A percentile compares a stretch with the other conserved stretches of the same genome.
These are phyloP conservation scores for Drechmeria coniospora DNA, from an alignment of 2,329 filamentous ascomycete genomes.

Conservation along the genomic window DNA sequence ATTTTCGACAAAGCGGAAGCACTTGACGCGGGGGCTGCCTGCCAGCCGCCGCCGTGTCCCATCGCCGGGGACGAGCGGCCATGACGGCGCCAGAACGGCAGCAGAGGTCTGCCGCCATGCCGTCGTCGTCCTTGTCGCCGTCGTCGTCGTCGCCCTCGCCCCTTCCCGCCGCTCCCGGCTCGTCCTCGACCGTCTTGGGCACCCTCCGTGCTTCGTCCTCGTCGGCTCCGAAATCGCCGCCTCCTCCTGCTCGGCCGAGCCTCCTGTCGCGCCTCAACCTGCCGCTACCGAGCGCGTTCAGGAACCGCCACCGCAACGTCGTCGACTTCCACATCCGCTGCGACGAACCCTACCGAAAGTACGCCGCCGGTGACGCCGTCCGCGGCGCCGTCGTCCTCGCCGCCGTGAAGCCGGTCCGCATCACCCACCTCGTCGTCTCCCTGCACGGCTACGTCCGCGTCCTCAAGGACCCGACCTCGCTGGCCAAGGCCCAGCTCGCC, in stretches of 20 bases:
- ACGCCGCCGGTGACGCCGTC: conserved; percentile 59
- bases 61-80: too few species aligned
- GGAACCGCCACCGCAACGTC: conserved; percentile 45
- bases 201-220: conserved; percentile 10
- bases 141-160: conserved; percentile 6
- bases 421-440: conserved; percentile 67
- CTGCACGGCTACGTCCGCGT: conserved; percentile 69
- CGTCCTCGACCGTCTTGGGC: conserved; percentile 15
- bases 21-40: too few species aligned
- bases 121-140: conserved; percentile 7
- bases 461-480: conserved; percentile 51
- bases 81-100: too few species aligned
- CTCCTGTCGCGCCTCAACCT: conserved; percentile 38
- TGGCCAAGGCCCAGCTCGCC: conserved; percentile 32
- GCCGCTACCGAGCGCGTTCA: conserved; percentile 32
- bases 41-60: too few species aligned
- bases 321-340: conserved; percentile 66
- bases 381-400: conserved; percentile 58
- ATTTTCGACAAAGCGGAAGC: too few species aligned
- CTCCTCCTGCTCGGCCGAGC: conserved; percentile 13
- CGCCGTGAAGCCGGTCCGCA: conserved; percentile 56
- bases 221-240: background rate
- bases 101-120: too few species aligned
- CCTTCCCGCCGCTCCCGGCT: conserved; percentile 11
- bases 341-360: conserved; percentile 63